A percentile compares a stretch with the other conserved stretches of the same genome.
Conservation (phyloP, 208 protist species). For the Trypanosoma platydactyli region DNA sequence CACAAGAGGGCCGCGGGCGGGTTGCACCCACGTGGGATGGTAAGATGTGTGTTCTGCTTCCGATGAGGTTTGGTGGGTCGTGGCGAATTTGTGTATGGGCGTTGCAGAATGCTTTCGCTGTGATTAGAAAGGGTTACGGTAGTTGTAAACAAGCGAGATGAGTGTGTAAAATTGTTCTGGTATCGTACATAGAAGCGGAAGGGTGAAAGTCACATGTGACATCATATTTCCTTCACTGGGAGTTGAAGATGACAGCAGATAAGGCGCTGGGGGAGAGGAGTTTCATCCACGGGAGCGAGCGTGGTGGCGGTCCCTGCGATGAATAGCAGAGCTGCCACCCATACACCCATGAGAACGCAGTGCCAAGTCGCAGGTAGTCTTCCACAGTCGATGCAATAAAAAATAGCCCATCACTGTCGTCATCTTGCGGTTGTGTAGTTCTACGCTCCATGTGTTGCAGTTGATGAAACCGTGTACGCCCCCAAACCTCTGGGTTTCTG, state of each 20-base stretch:
- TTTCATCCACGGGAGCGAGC: constrained; percentile 57
- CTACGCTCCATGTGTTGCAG: not conserved
- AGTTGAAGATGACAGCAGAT: constrained; percentile 7
- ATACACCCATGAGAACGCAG: constrained; percentile 70
- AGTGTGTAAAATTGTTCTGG: too few species aligned
- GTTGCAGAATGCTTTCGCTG: too few species aligned
- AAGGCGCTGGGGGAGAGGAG: constrained; percentile 32
- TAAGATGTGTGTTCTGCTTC: too few species aligned
- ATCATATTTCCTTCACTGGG: not conserved
- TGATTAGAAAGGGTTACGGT: too few species aligned
- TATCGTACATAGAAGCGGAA: too few species aligned
- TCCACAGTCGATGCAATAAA: constrained; percentile 51
- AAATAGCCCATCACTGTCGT: constrained; percentile 47
- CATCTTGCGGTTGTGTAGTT: not conserved
- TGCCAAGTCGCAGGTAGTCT: constrained; percentile 63
- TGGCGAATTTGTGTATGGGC: too few species aligned
- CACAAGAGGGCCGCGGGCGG: too few species aligned
- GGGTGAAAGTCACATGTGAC: too few species aligned
- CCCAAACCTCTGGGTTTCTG: constrained; percentile 21
- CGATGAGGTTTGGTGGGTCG: too few species aligned
- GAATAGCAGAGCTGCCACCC: constrained; percentile 79
- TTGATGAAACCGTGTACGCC: constrained; percentile 8
- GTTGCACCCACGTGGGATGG: too few species aligned
- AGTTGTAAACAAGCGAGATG: too few species aligned
- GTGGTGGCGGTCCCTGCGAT: constrained; percentile 35